phyloP scores from a whole-genome alignment of 139 green algal genomes.

The Mesotaenium endlicherianum region DNA sequence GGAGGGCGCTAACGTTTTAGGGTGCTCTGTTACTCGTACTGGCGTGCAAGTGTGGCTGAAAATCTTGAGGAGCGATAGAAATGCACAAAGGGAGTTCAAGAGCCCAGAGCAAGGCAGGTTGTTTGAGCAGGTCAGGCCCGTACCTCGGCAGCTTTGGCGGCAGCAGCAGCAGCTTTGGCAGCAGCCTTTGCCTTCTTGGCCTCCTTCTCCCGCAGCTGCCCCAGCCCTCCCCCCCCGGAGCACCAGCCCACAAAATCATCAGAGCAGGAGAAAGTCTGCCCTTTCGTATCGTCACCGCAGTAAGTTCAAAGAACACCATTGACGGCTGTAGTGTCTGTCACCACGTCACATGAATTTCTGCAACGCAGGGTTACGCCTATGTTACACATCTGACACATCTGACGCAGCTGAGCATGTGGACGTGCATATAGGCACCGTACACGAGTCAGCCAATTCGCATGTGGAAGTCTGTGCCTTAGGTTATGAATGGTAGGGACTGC shows the following conservation, averaged over 20 bases:
- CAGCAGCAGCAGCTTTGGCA: slow-evolving; percentile 56
- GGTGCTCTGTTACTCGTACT: neutral
- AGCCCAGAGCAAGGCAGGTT: neutral
- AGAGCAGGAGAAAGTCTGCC: neutral
- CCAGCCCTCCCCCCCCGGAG: neutral
- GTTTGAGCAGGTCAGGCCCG: neutral
- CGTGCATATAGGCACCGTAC: neutral
- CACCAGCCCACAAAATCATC: neutral
- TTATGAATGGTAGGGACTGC: no score
- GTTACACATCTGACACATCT: neutral
- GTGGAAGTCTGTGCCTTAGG: no score
- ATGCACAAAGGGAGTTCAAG: neutral
- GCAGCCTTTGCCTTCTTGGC: slow-evolving; percentile 67
- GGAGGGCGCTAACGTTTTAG: no score
- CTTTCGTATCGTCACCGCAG: neutral
- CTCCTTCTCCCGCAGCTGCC: slow-evolving; percentile 40
- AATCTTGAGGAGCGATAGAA: neutral
- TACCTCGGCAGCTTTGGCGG: slow-evolving; percentile 21
- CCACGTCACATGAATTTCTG: neutral
- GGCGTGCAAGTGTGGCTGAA: neutral
- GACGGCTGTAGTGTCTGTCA: neutral
- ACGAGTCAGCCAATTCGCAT: no score
- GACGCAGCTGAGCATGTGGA: neutral
- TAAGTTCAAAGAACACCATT: neutral
- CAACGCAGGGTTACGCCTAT: neutral